Percentiles rank a stretch among this genome's conserved stretches.
phyloP scores from a whole-genome alignment of 371 early-diverging fungal genomes.

The Choanephora cucurbitarum region DNA sequence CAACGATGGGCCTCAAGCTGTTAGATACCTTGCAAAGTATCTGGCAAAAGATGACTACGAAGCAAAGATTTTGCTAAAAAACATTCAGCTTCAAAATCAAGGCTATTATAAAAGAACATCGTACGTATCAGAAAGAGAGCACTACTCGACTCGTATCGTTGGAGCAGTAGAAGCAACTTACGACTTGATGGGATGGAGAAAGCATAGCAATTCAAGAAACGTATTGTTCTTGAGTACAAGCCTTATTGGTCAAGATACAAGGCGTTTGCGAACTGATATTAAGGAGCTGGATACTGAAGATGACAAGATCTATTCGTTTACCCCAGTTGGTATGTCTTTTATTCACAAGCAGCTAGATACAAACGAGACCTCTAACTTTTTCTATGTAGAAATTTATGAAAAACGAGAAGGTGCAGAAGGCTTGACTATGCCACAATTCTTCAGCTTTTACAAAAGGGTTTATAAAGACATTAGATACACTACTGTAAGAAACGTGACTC shows the following conservation, averaged over 20 bases:
- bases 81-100: neutral
- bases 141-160: slow-evolving; percentile 1
- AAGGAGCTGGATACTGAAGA: neutral
- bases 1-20: slow-evolving; percentile 1
- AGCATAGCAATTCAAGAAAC: neutral
- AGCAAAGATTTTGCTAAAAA: neutral
- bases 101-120: slow-evolving; percentile 2
- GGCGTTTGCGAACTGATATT: neutral
- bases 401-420: neutral
- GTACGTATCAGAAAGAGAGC: neutral
- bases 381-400: neutral
- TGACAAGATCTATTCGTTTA: neutral
- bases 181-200: slow-evolving; percentile 5
- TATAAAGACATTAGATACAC: neutral
- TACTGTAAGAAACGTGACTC: neutral
- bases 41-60: slow-evolving; percentile 8
- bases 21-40: slow-evolving; percentile 13
- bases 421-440: slow-evolving; percentile 4
- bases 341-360: neutral
- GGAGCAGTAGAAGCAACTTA: slow-evolving; percentile 8
- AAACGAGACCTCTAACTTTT: neutral
- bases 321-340: neutral
- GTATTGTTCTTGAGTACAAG: neutral
- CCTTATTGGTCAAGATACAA: neutral
- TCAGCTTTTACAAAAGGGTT: neutral